Conservation (phyloP, 305 asterid species). For the Coffea humblotiana region DNA sequence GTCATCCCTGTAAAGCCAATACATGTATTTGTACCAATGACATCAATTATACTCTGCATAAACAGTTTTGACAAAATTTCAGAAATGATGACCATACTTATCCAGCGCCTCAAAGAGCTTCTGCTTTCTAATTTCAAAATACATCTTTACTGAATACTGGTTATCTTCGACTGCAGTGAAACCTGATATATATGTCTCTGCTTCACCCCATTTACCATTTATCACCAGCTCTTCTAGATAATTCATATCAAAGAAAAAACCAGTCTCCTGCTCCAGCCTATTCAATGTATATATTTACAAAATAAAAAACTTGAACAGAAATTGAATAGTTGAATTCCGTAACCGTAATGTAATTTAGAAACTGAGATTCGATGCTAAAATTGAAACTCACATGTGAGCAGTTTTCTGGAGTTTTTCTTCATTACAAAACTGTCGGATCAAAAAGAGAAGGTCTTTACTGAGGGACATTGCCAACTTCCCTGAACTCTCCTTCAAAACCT, state of each 20-base stretch:
- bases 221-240: conserved; percentile 58
- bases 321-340: background rate
- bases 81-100: conserved; percentile 38
- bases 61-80: background rate
- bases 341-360: background rate
- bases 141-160: conserved; percentile 59
- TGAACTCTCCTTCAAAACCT: background rate
- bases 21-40: background rate
- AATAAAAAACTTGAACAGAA: background rate
- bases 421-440: conserved; percentile 65
- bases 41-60: no score
- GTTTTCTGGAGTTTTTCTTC: conserved; percentile 69
- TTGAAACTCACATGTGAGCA: conserved; percentile 57
- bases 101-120: conserved; percentile 77
- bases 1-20: conserved; percentile 48
- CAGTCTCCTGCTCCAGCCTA: conserved; percentile 80
- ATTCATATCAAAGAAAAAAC: conserved; percentile 56
- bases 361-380: background rate
- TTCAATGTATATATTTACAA: conserved; percentile 5
- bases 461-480: conserved; percentile 39
- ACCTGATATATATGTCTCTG: conserved; percentile 57
- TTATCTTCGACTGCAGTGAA: conserved; percentile 51
- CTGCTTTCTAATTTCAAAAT: conserved; percentile 78
- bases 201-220: conserved; percentile 56
- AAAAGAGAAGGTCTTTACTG: conserved; percentile 57